A percentile compares a stretch with the other conserved stretches of the same genome.
phyloP scores from a whole-genome alignment of 495 filamentous ascomycete species.

The Podospora tetraspora region DNA sequence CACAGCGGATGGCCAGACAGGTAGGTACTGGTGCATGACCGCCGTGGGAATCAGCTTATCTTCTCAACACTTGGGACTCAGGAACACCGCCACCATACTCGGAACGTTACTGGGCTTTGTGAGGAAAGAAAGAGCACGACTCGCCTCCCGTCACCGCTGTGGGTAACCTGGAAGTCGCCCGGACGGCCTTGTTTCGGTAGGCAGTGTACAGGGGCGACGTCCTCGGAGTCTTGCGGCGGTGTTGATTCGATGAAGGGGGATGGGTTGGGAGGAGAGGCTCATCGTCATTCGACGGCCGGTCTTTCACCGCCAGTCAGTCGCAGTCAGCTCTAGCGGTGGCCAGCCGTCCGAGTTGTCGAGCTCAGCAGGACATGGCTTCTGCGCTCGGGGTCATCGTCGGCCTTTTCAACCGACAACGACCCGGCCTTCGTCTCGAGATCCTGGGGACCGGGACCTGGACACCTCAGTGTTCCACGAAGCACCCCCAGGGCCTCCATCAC shows the following conservation, averaged over 20 bases:
- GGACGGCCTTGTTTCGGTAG: not conserved
- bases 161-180: constrained; percentile 1
- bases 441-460: not conserved
- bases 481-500: not conserved
- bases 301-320: constrained; percentile 13
- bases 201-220: constrained; percentile 9
- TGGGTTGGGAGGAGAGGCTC: constrained; percentile 4
- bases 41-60: constrained; percentile 14
- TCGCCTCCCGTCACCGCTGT: constrained; percentile 12
- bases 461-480: not conserved
- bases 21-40: not conserved
- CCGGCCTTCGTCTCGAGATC: not conserved
- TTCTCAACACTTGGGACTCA: not conserved
- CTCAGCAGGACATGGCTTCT: constrained; percentile 6
- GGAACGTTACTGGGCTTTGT: not conserved
- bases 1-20: not conserved
- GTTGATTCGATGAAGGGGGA: constrained; percentile 7
- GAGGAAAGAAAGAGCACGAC: not conserved
- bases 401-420: constrained; percentile 10
- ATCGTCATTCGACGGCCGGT: constrained; percentile 6
- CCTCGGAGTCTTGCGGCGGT: not conserved
- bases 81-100: not conserved
- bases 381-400: constrained; percentile 7
- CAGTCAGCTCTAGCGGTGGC: not conserved
- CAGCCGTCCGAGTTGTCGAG: constrained; percentile 6